phyloP scores from a whole-genome alignment of 2,329 filamentous ascomycete species.

The Arthrocladium fulminans region DNA sequence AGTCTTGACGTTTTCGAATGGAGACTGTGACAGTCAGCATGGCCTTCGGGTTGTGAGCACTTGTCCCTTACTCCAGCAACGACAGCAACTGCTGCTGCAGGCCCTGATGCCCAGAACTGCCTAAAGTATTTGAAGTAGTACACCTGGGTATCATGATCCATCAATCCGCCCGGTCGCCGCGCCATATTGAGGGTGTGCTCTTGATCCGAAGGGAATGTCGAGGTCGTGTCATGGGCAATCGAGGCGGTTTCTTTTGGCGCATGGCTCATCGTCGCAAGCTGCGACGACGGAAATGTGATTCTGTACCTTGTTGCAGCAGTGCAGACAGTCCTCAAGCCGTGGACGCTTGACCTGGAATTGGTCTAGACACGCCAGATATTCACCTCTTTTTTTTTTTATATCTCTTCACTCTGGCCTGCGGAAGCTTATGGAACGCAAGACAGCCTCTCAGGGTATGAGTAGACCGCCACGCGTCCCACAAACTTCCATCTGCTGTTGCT shows the following conservation, averaged over 20 bases:
- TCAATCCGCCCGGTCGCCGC: conserved; percentile 24
- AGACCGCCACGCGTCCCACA: conserved; percentile 44
- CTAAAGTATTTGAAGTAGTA: conserved; percentile 38
- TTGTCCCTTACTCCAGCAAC: conserved; percentile 34
- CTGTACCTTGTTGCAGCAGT: too few species aligned
- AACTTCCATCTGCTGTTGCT: conserved; percentile 31
- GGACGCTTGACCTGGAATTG: too few species aligned
- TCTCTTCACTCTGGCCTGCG: conserved; percentile 29
- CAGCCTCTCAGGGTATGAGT: conserved; percentile 41
- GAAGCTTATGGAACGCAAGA: conserved; percentile 46
- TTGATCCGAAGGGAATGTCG: conserved; percentile 22
- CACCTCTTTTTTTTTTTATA: too few species aligned
- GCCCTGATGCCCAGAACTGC: conserved; percentile 38
- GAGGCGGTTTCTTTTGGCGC: conserved; percentile 14
- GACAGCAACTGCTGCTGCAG: conserved; percentile 37
- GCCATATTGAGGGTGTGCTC: conserved; percentile 1
- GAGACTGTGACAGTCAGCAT: conserved; percentile 30
- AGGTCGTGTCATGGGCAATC: conserved; percentile 10
- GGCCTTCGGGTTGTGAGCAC: background rate
- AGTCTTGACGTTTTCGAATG: conserved; percentile 41
- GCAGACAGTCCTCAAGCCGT: too few species aligned
- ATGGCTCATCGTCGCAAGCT: conserved; percentile 21
- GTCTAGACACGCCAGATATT: too few species aligned
- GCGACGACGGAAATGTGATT: background rate
- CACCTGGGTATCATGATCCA: conserved; percentile 35